Evolutionary conservation across 2,329 filamentous ascomycete genomes (phyloP), one percentile per base, ranked within the genome.

Genomic region (Fusarium sp.): DNA sequence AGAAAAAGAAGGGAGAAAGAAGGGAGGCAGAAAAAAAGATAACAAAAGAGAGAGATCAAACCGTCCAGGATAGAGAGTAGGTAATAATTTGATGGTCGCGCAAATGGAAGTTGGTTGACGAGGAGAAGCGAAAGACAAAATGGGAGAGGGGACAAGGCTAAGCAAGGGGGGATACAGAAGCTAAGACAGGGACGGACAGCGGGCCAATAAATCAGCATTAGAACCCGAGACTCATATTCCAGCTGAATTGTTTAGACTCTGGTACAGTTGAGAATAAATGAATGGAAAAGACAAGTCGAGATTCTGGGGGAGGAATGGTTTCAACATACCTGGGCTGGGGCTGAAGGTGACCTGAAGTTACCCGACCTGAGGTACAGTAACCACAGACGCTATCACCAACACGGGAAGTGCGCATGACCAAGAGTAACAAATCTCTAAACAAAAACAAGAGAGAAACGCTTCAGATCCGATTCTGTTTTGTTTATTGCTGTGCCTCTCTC

Each of bases 251-350:
- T 17, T 53, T 53, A 53, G 33, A 53, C 33, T 38, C 22, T 52
- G 5, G 17, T 38, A 27, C 18, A n/a, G 49, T 38, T 9, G 10
- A 53, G 49, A 29, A 17, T 39, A 53, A 15, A 39, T 39, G 22
- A 38, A 3, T n/a, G 49, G 7, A 27, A 10, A 25, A 22, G 35
- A 52, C 33, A 17, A 57, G 44, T 49, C 65, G 35, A 47, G 65
- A 69, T 49, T 62, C 53, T 62, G 65, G 52, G 56, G 65, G 57
- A 59, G 65, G 67, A 71, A 73, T 58, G 70, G 66, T 56, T 66
- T 66, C 66, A 58, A 61, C 38, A 65, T 66, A 52, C 41, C 41
- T 22, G 22, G 44, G 9, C 31, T 31, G 52, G 62, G 59, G n/a
- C 35, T 49, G 45, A 49, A 53, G 14, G 56, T 42, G 45, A 44